Evolutionary conservation across 106 monocot species (phyloP).

Genomic region (Agapanthus africanus): DNA sequence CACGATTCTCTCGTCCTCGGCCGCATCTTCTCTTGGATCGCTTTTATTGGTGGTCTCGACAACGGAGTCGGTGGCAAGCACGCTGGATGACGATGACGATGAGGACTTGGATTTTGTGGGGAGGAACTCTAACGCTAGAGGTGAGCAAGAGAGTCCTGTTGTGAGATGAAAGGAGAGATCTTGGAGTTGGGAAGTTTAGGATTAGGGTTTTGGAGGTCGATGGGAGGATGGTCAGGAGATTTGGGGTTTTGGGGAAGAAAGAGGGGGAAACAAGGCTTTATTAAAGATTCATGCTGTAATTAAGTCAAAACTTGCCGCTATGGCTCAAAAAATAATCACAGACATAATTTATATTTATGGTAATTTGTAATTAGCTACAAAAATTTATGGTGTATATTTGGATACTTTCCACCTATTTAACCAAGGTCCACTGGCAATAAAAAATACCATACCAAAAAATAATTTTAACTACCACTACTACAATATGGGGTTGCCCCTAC

Average conservation of each 20-base stretch:
- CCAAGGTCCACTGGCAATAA: too few relatives aligned
- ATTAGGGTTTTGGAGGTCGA: conserved; percentile 8
- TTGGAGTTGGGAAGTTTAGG: neutral
- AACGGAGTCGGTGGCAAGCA: conserved; percentile 15
- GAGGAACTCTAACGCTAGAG: conserved; percentile 18
- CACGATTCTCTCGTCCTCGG: conserved; percentile 37
- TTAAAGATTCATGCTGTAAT: too few relatives aligned
- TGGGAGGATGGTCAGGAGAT: conserved; percentile 3
- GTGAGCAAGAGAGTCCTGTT: neutral
- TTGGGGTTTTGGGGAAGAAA: conserved; percentile 13
- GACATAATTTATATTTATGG: too few relatives aligned
- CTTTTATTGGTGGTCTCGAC: conserved; percentile 10
- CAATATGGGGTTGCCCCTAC: too few relatives aligned
- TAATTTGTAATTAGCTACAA: too few relatives aligned
- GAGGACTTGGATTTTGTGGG: neutral
- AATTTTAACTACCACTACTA: too few relatives aligned
- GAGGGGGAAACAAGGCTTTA: conserved; percentile 19
- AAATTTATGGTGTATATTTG: too few relatives aligned
- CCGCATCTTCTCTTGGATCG: conserved; percentile 1
- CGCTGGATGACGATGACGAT: conserved; percentile 11
- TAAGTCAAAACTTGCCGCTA: too few relatives aligned
- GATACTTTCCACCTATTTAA: too few relatives aligned
- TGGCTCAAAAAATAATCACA: too few relatives aligned
- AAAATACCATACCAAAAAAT: too few relatives aligned
- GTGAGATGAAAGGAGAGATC: neutral